Percentiles rank a stretch among this genome's conserved stretches.
Evolutionary conservation across 352 stramenopile genomes (phyloP).

Genomic region (Phytophthora pinifolia): DNA sequence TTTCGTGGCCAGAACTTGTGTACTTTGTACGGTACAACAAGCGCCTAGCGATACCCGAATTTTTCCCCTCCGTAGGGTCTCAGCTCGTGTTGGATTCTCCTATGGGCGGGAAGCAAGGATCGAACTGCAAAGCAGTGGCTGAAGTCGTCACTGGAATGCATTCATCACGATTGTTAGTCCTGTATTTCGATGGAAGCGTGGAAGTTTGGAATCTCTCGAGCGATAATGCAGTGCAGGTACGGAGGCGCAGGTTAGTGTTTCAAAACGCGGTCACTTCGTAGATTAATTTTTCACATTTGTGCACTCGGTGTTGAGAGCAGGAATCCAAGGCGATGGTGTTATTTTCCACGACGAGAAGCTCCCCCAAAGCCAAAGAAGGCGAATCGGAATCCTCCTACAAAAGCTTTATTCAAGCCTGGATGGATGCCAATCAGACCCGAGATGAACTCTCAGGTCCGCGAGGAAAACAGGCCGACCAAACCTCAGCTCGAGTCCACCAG

Average conservation of each 20-base stretch:
- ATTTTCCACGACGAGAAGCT: constrained; percentile 13
- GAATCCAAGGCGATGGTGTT: constrained; percentile 9
- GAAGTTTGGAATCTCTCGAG: constrained; percentile 14
- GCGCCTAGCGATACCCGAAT: constrained; percentile 10
- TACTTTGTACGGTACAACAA: constrained; percentile 23
- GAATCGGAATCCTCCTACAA: neutral
- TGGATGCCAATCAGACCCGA: constrained; percentile 1
- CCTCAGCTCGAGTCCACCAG: constrained; percentile 6
- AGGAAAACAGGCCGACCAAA: neutral
- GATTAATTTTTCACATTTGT: no score
- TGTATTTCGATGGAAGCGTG: constrained; percentile 23
- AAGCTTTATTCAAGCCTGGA: constrained; percentile 12
- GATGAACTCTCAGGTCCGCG: neutral
- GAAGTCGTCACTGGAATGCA: constrained; percentile 17
- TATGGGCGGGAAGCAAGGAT: neutral
- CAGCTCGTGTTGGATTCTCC: neutral
- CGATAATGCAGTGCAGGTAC: constrained; percentile 4
- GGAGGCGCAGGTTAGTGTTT: neutral
- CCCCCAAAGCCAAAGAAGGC: neutral
- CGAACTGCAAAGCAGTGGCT: constrained; percentile 9
- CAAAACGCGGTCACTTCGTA: no score
- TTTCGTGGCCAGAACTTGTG: constrained; percentile 23
- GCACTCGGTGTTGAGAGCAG: neutral
- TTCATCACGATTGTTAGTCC: constrained; percentile 5
- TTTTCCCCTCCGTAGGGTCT: constrained; percentile 6